Conservation (phyloP, 208 protist species). For the Wallacemonas sp. region DNA sequence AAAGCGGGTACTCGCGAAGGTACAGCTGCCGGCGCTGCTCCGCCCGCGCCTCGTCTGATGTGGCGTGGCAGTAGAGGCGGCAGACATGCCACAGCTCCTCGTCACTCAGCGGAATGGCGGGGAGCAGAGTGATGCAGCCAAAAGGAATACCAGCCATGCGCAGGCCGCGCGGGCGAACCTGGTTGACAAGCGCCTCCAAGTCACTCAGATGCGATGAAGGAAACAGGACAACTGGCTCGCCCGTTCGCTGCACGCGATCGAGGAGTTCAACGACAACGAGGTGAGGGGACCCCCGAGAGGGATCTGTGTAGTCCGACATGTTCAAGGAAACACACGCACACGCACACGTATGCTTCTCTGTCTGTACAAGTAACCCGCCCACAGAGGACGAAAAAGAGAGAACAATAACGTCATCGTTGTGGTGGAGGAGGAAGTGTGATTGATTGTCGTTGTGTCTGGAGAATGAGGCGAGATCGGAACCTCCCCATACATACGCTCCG, state of each 20-base stretch:
- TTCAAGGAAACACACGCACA: too few species aligned
- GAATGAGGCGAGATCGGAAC: too few species aligned
- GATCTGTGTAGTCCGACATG: not conserved
- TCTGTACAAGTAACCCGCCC: too few species aligned
- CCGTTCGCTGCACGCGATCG: slow-evolving; percentile 55
- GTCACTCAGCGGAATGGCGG: slow-evolving; percentile 58
- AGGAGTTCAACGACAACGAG: slow-evolving; percentile 27
- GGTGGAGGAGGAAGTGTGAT: too few species aligned
- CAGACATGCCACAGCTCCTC: slow-evolving; percentile 62
- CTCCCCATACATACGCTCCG: too few species aligned
- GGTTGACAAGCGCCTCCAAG: slow-evolving; percentile 64
- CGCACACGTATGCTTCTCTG: not conserved
- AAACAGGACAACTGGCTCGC: slow-evolving; percentile 66
- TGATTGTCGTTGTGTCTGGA: too few species aligned
- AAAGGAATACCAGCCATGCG: slow-evolving; percentile 68
- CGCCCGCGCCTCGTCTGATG: slow-evolving; percentile 40
- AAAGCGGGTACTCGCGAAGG: slow-evolving; percentile 45
- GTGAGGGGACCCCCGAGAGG: not conserved
- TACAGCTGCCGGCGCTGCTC: slow-evolving; percentile 45
- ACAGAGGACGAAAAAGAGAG: too few species aligned
- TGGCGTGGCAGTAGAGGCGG: slow-evolving; percentile 46
- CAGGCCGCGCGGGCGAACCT: slow-evolving; percentile 58
- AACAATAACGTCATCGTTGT: too few species aligned
- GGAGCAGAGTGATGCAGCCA: slow-evolving; percentile 72
- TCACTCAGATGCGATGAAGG: slow-evolving; percentile 51